A percentile compares a stretch with the other conserved stretches of the same genome.
Conservation (phyloP, 1,139 yeast species). For the Tardiomyces blankii region DNA sequence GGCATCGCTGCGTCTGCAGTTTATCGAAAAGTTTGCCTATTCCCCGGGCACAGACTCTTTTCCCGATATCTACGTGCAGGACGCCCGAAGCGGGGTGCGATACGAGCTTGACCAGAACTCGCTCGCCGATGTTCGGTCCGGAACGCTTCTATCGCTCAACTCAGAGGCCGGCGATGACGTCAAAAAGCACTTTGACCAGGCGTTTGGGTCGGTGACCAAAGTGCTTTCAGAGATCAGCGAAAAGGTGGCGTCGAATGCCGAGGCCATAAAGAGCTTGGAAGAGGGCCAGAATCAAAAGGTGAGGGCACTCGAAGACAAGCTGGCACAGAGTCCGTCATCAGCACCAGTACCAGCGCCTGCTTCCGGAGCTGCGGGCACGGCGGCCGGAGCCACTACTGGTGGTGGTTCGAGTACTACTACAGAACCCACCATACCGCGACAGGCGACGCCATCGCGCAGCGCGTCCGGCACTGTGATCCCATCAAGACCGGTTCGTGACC, state of each 20-base stretch:
- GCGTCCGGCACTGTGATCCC: not conserved
- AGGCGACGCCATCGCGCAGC: not conserved
- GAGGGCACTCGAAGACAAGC: not conserved
- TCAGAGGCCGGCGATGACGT: constrained; percentile 28
- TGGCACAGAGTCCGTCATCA: not conserved
- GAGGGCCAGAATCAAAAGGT: not conserved
- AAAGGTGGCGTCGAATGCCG: constrained; percentile 19
- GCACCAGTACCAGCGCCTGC: too few species aligned
- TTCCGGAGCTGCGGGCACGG: too few species aligned
- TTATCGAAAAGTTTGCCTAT: constrained; percentile 80
- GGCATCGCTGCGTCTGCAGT: constrained; percentile 58
- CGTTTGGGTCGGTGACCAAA: constrained; percentile 19
- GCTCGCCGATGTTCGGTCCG: constrained; percentile 47
- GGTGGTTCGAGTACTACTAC: too few species aligned
- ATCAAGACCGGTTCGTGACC: not conserved
- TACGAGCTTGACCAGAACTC: constrained; percentile 73
- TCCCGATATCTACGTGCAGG: constrained; percentile 75
- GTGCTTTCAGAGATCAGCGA: constrained; percentile 27
- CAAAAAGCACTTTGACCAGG: constrained; percentile 24
- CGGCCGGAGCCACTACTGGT: too few species aligned
- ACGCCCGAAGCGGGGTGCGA: constrained; percentile 44
- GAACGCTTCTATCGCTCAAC: constrained; percentile 48
- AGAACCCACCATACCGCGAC: too few species aligned
- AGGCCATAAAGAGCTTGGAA: not conserved
- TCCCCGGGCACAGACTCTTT: constrained; percentile 49